These are phyloP conservation scores for Exophiala oligosperma DNA, from an alignment of 2,329 filamentous ascomycete genomes.

Conservation along the genomic window DNA sequence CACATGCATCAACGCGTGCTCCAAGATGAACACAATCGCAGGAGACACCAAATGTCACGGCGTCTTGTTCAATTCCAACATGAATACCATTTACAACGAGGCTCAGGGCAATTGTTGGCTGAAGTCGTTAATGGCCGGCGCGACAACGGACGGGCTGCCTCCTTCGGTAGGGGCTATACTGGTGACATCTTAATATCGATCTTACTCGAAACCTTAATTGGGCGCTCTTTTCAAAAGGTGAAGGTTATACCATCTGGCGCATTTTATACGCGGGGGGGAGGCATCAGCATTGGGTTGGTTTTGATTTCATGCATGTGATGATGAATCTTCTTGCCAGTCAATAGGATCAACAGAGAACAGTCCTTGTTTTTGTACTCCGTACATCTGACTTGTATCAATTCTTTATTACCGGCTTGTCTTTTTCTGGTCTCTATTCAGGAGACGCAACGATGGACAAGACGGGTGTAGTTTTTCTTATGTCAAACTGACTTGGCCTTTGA, in stretches of 20 bases:
- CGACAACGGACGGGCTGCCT: not conserved
- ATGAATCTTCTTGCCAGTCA: not conserved
- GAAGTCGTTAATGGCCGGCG: slow-evolving; percentile 2
- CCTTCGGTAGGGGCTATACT: slow-evolving; percentile 6
- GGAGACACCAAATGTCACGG: slow-evolving; percentile 2
- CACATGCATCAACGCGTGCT: slow-evolving; percentile 7
- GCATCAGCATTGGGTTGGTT: not conserved
- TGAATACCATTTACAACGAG: not conserved
- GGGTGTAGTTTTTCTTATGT: no score
- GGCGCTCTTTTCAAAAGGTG: not conserved
- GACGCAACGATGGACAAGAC: no score
- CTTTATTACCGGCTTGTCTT: no score
- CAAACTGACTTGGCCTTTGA: no score
- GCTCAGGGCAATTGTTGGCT: slow-evolving; percentile 6
- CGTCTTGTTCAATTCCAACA: slow-evolving; percentile 4
- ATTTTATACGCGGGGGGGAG: not conserved
- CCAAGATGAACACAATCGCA: slow-evolving; percentile 1
- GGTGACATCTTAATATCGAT: not conserved
- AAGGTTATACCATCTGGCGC: not conserved
- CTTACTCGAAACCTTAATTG: no score
- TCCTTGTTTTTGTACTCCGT: no score
- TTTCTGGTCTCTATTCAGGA: no score
- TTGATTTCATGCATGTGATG: not conserved
- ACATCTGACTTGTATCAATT: no score
- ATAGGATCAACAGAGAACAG: not conserved